Conservation (phyloP, 2,329 filamentous ascomycete genomes). For the Colletotrichum endophyticum region DNA sequence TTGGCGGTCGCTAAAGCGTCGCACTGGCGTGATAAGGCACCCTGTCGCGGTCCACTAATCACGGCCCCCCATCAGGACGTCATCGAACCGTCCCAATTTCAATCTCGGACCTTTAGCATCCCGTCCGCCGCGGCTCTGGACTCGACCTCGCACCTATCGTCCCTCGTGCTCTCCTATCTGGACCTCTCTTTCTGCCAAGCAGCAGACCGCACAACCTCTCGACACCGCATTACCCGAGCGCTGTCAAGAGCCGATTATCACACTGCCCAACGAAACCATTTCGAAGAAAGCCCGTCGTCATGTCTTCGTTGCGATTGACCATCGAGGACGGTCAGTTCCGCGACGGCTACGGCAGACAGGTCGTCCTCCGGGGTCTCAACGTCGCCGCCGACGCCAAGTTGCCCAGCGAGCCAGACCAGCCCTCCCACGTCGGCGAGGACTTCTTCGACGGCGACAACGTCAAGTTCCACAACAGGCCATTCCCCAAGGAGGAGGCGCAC, state of each 20-base stretch:
- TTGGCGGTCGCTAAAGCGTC: slow-evolving; percentile 8
- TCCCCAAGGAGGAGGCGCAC: slow-evolving; percentile 81
- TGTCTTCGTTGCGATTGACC: slow-evolving; percentile 77
- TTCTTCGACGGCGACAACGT: slow-evolving; percentile 96
- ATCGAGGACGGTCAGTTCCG: slow-evolving; percentile 89
- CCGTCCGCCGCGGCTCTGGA: slow-evolving; percentile 2
- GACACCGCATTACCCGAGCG: not conserved
- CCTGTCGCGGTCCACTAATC: slow-evolving; percentile 9
- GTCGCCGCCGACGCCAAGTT: slow-evolving; percentile 90
- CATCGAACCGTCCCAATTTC: slow-evolving; percentile 20
- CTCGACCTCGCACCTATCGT: not conserved
- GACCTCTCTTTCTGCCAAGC: not conserved
- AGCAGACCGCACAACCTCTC: not conserved
- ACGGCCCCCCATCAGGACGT: slow-evolving; percentile 12
- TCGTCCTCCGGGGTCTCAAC: slow-evolving; percentile 93
- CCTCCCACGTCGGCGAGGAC: slow-evolving; percentile 76
- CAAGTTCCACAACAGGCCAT: slow-evolving; percentile 86
- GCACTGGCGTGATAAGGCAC: slow-evolving; percentile 4
- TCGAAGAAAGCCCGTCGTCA: slow-evolving; percentile 38
- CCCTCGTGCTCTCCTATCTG: slow-evolving; percentile 1
- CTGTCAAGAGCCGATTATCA: not conserved
- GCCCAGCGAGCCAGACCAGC: slow-evolving; percentile 79
- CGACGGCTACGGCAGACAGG: slow-evolving; percentile 80
- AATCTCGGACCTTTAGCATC: slow-evolving; percentile 14
- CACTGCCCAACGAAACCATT: not conserved